Conservation (phyloP, 306 rosid genomes). For the Prosopis cineraria region DNA sequence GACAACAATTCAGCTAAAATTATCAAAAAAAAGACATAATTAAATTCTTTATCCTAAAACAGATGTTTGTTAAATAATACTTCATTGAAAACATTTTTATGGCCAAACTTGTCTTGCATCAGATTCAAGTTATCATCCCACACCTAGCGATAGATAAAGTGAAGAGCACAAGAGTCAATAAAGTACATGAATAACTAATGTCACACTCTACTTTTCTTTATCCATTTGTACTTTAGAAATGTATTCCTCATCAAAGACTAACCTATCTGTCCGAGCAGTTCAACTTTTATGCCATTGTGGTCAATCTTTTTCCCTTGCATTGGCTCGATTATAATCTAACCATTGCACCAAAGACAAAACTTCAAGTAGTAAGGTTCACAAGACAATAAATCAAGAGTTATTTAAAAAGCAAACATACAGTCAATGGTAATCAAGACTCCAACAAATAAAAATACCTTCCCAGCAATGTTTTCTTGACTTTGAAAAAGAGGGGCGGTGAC, state of each 20-base stretch:
- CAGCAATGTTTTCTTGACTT: constrained; percentile 96
- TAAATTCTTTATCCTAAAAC: background rate
- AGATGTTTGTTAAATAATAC: background rate
- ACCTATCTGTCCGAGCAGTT: constrained; percentile 99
- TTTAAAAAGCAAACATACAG: constrained; percentile 23
- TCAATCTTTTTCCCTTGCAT: constrained; percentile 95
- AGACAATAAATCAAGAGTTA: constrained; percentile 14
- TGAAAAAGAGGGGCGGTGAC: constrained; percentile 90
- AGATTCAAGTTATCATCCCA: background rate
- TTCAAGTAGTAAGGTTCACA: background rate
- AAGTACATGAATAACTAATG: background rate
- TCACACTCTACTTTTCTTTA: background rate
- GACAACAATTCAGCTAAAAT: background rate
- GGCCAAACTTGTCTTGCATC: background rate
- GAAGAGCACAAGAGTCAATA: background rate
- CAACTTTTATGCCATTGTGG: constrained; percentile 95
- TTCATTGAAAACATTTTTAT: background rate
- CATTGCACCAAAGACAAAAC: constrained; percentile 31
- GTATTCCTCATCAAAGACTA: constrained; percentile 28
- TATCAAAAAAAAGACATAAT: background rate
- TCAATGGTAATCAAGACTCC: constrained; percentile 1
- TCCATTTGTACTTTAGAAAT: constrained; percentile 14
- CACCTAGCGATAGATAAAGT: background rate
- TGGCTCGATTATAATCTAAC: constrained; percentile 83
- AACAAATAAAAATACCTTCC: constrained; percentile 72